Base-by-base conservation (phyloP, 768 basidiomycete genomes). In the Clavaria fumosa region DNA sequence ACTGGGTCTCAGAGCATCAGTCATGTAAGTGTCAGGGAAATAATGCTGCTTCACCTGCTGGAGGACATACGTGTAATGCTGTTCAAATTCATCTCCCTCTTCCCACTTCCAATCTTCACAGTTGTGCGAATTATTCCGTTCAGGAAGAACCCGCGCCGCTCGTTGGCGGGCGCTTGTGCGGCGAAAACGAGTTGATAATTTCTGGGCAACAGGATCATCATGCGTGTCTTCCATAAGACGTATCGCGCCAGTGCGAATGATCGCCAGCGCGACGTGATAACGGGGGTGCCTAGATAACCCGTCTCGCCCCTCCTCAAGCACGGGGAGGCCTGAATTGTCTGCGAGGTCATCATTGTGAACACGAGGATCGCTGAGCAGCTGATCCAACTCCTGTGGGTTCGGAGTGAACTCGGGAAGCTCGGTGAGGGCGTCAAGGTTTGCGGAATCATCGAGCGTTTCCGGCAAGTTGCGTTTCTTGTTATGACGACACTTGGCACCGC, bases 181-280 rank as follows among this genome's bases (percentile, higher is more conserved):
- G 23, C n/a, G n/a, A 24, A 14, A 4, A 23, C 35, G 15, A 35
- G 9, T 10, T 10, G 35, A 23, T 37, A n/a, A n/a, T 24, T 14
- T 21, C 15, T 21, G 35, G 18, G 35, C 35, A 9, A 22, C 23
- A 24, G 35, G 35, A 24, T 37, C 35, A n/a, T 37, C 35, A 24
- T 37, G 21, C 15, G 11, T 23, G 35, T 37, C 35, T n/a, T 37
- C 15, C 22, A 18, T 17, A 21, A 37, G 35, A 24, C 21, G 35
- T 37, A 21, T 37, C 15, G 20, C 35, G 12, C 35, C 26, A 28
- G 26, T 28, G 14, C 26, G 26, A 9, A 28, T 28, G 26, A 28
- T 34, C 19, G 33, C 33, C n/a, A 34, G 19, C 19, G 33, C 33
- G 19, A 34, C 33, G 19, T 34, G 33, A 34, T 12, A 14, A 19